Evolutionary conservation across 1,139 yeast species (phyloP), one percentile per base, ranked within the genome.

Genomic region (Pichia sp.): DNA sequence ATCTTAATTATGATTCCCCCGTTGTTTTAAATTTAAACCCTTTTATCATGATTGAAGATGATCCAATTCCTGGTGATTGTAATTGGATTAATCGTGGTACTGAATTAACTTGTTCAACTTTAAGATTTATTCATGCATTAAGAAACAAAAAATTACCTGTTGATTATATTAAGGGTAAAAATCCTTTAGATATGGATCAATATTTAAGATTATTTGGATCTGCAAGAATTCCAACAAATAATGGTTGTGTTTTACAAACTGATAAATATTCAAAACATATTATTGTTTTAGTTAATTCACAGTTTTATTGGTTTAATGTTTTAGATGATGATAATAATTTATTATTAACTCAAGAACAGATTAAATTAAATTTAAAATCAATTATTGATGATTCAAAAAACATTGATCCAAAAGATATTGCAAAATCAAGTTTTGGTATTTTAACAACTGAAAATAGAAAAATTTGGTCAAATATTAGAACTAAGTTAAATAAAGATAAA

Each of bases 231-330:
- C 96, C 96, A 40, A 83, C 94, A 2, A 74, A 75, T 38, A 72
- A 75, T 6, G 95, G 95, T 4, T 88, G 96, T 66, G 78, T 86
- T 52, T 82, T 88, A 84, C 95, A 87, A 66, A 76, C 87, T 4
- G 95, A 87, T 64, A 65, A 75, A 25, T 72, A 79, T 11, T 81
- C 94, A 2, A 84, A 81, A 59, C 96, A 88, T 64, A 80, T 88
- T 48, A 85, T 86, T 33, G 90, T 88, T n/a, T 70, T 86, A 64
- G 82, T 89, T 56, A 83, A 85, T 61, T 86, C 95, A 5, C 96
- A 88, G 66, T 85, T 87, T 66, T 88, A 88, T 68, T 88, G 96
- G 96, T 88, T 88, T 65, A 95, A 88, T 64, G 96, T 88, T 2
- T 71, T 88, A 60, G 95, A 87, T 65, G 74, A 74, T 47, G 71